These are phyloP conservation scores for Cercospora citrullina DNA, from an alignment of 2,329 filamentous ascomycete species.

Conservation along the genomic window DNA sequence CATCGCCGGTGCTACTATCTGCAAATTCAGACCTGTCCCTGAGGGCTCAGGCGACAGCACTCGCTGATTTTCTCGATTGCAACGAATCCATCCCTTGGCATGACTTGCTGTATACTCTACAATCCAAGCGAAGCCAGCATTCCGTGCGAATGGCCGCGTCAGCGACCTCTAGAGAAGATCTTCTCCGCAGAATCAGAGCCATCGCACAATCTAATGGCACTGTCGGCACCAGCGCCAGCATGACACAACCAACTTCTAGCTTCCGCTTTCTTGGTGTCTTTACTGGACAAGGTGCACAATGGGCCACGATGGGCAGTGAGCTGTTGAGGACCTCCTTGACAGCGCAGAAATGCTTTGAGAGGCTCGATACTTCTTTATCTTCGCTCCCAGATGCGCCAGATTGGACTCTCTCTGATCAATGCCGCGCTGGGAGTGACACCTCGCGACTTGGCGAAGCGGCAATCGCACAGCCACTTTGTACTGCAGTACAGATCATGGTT, in stretches of 20 bases:
- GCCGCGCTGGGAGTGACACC: constrained; percentile 12
- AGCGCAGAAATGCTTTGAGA: constrained; percentile 10
- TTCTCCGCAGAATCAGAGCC: constrained; percentile 5
- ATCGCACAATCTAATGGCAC: neutral
- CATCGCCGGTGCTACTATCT: constrained; percentile 9
- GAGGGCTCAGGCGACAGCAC: neutral
- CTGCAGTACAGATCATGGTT: constrained; percentile 56
- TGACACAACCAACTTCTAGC: neutral
- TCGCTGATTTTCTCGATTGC: neutral
- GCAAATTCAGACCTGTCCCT: constrained; percentile 6
- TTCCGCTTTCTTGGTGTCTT: constrained; percentile 18
- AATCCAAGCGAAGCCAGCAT: constrained; percentile 10
- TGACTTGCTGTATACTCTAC: constrained; percentile 2
- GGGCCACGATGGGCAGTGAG: constrained; percentile 20
- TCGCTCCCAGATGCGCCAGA: constrained; percentile 9
- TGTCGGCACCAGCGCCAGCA: neutral
- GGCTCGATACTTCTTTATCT: constrained; percentile 5
- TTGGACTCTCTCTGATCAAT: constrained; percentile 22
- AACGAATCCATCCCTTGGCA: neutral
- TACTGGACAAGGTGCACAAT: constrained; percentile 25
- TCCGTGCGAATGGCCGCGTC: neutral
- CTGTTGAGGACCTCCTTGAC: constrained; percentile 5
- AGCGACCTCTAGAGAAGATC: neutral
- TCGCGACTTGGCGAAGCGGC: constrained; percentile 28
- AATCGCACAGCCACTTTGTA: constrained; percentile 56